Conservation (phyloP, 306 rosid species). For the Echinosophora koreensis region DNA sequence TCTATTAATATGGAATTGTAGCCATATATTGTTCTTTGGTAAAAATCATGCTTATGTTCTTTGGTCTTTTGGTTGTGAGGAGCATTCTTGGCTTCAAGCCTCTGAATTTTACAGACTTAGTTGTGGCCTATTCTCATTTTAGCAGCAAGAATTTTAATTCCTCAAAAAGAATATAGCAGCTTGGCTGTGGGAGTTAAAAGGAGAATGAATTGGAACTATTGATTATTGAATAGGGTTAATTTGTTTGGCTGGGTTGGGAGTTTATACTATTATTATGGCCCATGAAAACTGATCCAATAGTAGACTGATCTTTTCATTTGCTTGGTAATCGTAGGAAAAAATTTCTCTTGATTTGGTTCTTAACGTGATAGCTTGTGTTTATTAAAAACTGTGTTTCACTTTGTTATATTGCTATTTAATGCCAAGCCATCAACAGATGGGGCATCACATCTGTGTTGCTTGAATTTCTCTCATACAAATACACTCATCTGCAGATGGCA, state of each 20-base stretch:
- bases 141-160: not conserved
- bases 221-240: conserved; percentile 12
- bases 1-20: too few species aligned
- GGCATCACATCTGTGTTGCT: not conserved
- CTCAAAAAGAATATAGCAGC: not conserved
- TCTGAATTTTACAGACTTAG: conserved; percentile 5
- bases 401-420: not conserved
- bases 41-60: too few species aligned
- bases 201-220: conserved; percentile 18
- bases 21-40: too few species aligned
- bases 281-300: too few species aligned
- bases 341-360: not conserved
- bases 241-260: conserved; percentile 28
- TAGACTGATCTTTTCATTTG: not conserved
- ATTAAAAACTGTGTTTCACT: not conserved
- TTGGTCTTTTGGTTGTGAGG: not conserved
- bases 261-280: not conserved
- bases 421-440: not conserved
- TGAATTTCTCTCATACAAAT: conserved; percentile 22
- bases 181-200: not conserved
- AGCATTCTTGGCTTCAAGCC: conserved; percentile 21
- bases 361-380: too few species aligned
- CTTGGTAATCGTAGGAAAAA: conserved; percentile 14
- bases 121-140: conserved; percentile 29
- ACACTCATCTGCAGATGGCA: conserved; percentile 57